Evolutionary conservation across 805 yeast genomes (phyloP).

Genomic region (Candida nanaspora): DNA sequence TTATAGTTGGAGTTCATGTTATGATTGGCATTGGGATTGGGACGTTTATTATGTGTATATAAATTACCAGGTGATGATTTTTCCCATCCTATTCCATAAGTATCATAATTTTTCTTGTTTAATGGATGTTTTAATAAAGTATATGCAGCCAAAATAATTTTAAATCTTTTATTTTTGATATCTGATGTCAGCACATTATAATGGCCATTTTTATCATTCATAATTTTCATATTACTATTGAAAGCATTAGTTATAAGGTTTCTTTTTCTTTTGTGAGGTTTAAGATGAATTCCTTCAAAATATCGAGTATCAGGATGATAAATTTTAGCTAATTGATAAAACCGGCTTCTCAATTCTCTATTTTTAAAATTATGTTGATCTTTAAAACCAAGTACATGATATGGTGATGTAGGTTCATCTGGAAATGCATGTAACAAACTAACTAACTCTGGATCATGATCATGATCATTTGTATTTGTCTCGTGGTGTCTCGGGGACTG

Average conservation of each 20-base stretch:
- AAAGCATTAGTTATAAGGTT: neutral
- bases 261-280: neutral
- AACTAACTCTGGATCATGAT: constrained; percentile 16
- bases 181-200: constrained; percentile 9
- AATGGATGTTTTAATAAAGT: constrained; percentile 40
- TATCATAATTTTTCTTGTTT: constrained; percentile 38
- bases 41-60: neutral
- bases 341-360: constrained; percentile 37
- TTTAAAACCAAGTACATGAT: constrained; percentile 51
- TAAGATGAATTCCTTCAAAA: constrained; percentile 12
- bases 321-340: constrained; percentile 56
- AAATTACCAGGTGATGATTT: neutral
- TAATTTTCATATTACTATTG: constrained; percentile 1
- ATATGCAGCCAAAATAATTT: constrained; percentile 51
- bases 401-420: constrained; percentile 41
- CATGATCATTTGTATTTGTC: neutral
- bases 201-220: neutral
- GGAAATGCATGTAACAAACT: constrained; percentile 36
- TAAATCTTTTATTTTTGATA: constrained; percentile 40
- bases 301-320: constrained; percentile 69
- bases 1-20: neutral
- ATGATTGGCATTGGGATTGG: neutral
- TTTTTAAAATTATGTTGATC: constrained; percentile 27
- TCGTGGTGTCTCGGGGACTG: too few relatives aligned
- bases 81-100: constrained; percentile 39